Percentiles rank a stretch among this genome's conserved stretches.
Conservation (phyloP, 371 early-diverging fungal genomes). For the Mortierella sp. region DNA sequence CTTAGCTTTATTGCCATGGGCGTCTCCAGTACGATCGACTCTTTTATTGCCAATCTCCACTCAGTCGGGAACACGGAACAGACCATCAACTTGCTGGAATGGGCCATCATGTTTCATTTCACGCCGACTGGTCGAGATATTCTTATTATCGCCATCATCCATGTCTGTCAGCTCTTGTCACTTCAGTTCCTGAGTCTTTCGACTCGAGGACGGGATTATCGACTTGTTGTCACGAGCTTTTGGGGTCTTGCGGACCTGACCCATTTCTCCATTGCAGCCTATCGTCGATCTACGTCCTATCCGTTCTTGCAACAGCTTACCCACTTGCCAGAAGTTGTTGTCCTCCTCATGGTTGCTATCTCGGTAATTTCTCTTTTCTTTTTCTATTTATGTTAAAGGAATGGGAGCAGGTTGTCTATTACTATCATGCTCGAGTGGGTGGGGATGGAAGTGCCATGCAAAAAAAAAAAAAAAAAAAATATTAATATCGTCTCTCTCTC, state of each 20-base stretch:
- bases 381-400: neutral
- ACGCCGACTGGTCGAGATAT: slow-evolving; percentile 50
- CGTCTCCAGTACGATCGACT: slow-evolving; percentile 38
- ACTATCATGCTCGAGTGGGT: neutral
- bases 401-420: neutral
- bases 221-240: slow-evolving; percentile 50
- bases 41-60: slow-evolving; percentile 47
- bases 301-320: slow-evolving; percentile 51
- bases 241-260: slow-evolving; percentile 45
- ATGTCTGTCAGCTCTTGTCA: slow-evolving; percentile 46
- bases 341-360: slow-evolving; percentile 45
- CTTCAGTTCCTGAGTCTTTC: slow-evolving; percentile 44
- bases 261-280: slow-evolving; percentile 49
- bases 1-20: slow-evolving; percentile 54
- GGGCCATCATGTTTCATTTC: slow-evolving; percentile 54
- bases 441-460: neutral
- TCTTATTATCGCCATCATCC: slow-evolving; percentile 48
- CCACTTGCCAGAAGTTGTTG: slow-evolving; percentile 52
- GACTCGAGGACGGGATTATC: slow-evolving; percentile 35
- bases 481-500: neutral
- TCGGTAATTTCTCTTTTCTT: slow-evolving; percentile 34
- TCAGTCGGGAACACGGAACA: slow-evolving; percentile 30
- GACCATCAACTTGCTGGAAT: slow-evolving; percentile 51
- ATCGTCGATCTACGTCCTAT: slow-evolving; percentile 33
- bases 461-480: neutral